These are phyloP conservation scores for Lichtheimia corymbifera DNA, from an alignment of 371 early-diverging fungal species.

Conservation along the genomic window DNA sequence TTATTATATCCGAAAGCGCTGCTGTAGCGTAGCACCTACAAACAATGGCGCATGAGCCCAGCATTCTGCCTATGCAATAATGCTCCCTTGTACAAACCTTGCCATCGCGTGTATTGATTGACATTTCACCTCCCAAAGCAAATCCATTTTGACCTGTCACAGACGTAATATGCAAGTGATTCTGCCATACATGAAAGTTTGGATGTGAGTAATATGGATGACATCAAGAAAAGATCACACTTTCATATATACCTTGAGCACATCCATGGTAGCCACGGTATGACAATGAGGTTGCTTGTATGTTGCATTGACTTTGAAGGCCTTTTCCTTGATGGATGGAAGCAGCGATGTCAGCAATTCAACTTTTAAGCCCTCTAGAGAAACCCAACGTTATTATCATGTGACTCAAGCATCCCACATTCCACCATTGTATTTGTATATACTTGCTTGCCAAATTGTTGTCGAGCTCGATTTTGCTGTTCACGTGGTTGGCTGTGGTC, in stretches of 20 bases:
- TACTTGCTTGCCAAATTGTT: slow-evolving; percentile 86
- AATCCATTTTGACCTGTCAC: slow-evolving; percentile 78
- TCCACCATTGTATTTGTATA: neutral
- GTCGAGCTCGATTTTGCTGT: slow-evolving; percentile 89
- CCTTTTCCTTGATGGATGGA: slow-evolving; percentile 47
- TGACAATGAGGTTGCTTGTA: slow-evolving; percentile 49
- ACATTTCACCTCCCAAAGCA: slow-evolving; percentile 88
- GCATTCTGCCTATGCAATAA: neutral
- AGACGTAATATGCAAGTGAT: slow-evolving; percentile 46
- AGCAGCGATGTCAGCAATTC: slow-evolving; percentile 45
- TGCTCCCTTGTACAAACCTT: slow-evolving; percentile 40
- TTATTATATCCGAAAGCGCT: slow-evolving; percentile 83
- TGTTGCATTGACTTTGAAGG: slow-evolving; percentile 41
- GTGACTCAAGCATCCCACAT: neutral
- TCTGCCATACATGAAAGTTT: slow-evolving; percentile 20
- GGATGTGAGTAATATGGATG: neutral
- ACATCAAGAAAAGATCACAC: too few species aligned
- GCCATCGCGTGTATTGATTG: slow-evolving; percentile 85
- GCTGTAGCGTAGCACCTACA: slow-evolving; percentile 73
- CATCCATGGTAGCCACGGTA: slow-evolving; percentile 44
- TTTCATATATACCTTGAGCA: slow-evolving; percentile 25
- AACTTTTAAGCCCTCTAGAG: slow-evolving; percentile 48
- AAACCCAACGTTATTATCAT: neutral
- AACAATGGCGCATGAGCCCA: neutral
- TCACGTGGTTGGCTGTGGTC: slow-evolving; percentile 91